Evolutionary conservation across 805 yeast genomes (phyloP), one percentile per base, ranked within the genome.

Genomic region (Schwanniomyces sp.): DNA sequence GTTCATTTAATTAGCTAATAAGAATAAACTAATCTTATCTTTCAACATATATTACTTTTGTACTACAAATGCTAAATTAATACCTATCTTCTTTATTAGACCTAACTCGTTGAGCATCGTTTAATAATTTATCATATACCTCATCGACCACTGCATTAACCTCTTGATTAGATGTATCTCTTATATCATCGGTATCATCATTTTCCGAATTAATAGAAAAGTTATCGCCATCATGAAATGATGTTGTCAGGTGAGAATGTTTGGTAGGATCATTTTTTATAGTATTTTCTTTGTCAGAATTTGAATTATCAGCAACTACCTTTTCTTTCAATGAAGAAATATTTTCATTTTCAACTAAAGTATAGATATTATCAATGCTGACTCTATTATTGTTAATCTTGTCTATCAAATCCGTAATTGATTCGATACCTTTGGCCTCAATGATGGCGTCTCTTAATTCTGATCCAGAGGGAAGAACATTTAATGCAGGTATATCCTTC

Each of bases 341-440:
- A 12, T 37, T 16, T 5, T 24, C 40, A 37, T 26, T 34, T 34
- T 44, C 42, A 8, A 45, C 30, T 16, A 44, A 10, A 34, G 55
- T 57, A 57, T 80, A 81, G 46, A 82, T 77, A 18, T 71, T 76
- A 29, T 79, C 82, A 48, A 82, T 61, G 48, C 74, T 75, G 24
- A 78, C 70, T 21, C 79, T 64, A 48, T 84, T 80, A 45, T 74
- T 74, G 56, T 79, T 81, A 45, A 86, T 86, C 53, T 81, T 85
- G 41, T 76, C 79, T 53, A 86, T 86, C 54, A 86, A 73, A 47
- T 85, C 88, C 17, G 77, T 75, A 8, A 86, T 86, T 24, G 86
- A 79, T 50, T 84, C 84, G 45, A 85, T 82, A 52, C 92, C 92
- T 57, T 85, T 86, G 3, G 91, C 90, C 48, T 81, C 80, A 45